Percentiles rank a stretch among this genome's conserved stretches.
These are phyloP conservation scores for Penicillium sp. DNA, from an alignment of 2,329 filamentous ascomycete species.

Conservation along the genomic window DNA sequence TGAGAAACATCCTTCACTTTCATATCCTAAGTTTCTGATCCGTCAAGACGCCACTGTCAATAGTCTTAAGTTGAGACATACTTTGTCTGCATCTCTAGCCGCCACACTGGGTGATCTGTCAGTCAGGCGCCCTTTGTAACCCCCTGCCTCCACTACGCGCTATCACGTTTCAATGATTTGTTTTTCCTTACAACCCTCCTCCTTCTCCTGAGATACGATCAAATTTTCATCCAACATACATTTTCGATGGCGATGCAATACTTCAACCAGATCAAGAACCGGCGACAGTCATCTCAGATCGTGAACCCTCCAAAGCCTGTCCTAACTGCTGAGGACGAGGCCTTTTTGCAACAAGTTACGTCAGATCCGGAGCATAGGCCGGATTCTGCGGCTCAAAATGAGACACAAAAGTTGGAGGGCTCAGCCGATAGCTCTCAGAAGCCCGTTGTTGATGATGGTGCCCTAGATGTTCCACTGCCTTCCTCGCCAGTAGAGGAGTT, in stretches of 20 bases:
- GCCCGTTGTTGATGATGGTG: slow-evolving; percentile 48
- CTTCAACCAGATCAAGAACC: slow-evolving; percentile 51
- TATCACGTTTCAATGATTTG: slow-evolving; percentile 15
- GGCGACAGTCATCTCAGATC: slow-evolving; percentile 42
- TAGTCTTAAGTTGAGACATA: neutral
- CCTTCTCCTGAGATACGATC: slow-evolving; percentile 9
- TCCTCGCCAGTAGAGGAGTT: slow-evolving; percentile 55
- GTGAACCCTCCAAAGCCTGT: slow-evolving; percentile 50
- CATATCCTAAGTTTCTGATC: neutral
- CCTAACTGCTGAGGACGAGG: slow-evolving; percentile 66
- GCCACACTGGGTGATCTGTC: slow-evolving; percentile 25
- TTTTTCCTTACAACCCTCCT: neutral
- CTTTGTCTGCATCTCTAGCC: slow-evolving; percentile 14
- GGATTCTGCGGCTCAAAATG: slow-evolving; percentile 11
- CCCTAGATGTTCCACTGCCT: slow-evolving; percentile 58
- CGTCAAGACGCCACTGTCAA: neutral
- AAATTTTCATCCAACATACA: neutral
- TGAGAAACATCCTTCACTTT: neutral
- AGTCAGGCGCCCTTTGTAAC: slow-evolving; percentile 20
- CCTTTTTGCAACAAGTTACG: slow-evolving; percentile 60
- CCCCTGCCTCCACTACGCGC: slow-evolving; percentile 26
- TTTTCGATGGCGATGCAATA: slow-evolving; percentile 46
- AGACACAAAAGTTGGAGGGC: neutral
- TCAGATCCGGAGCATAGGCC: slow-evolving; percentile 46
- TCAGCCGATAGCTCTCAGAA: slow-evolving; percentile 5